These are phyloP conservation scores for Microbotryum lychnidis-dioicae DNA, from an alignment of 1,284 basidiomycete genomes.

Conservation along the genomic window DNA sequence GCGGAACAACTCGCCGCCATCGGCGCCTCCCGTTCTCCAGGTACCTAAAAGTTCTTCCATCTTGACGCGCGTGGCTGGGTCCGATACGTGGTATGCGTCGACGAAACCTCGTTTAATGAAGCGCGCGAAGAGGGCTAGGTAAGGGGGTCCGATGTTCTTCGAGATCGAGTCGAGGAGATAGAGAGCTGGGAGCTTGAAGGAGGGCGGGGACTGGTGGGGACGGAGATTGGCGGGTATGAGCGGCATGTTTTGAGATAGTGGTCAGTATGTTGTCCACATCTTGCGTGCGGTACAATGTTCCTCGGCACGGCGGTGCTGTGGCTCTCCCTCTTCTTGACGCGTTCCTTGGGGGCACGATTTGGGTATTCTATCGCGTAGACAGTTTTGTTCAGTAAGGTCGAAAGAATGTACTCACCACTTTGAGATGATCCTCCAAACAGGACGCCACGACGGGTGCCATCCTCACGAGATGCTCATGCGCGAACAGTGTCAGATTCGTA, in stretches of 20 bases:
- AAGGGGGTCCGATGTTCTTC: constrained; percentile 80
- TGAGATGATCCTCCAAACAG: constrained; percentile 79
- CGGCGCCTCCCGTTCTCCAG: constrained; percentile 75
- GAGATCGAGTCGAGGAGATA: constrained; percentile 95
- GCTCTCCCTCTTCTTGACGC: too few relatives aligned
- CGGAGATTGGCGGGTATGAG: too few relatives aligned
- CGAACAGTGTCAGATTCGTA: constrained; percentile 85
- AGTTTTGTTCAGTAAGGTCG: too few relatives aligned
- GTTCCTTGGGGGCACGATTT: too few relatives aligned
- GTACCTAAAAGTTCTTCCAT: constrained; percentile 94
- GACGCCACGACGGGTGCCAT: constrained; percentile 74
- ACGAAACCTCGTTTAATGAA: constrained; percentile 54
- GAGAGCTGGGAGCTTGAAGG: constrained; percentile 84
- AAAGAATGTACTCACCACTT: constrained; percentile 43
- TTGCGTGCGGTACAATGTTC: too few relatives aligned
- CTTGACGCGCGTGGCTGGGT: constrained; percentile 64
- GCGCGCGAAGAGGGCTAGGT: constrained; percentile 52
- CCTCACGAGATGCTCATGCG: constrained; percentile 70
- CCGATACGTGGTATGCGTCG: constrained; percentile 56
- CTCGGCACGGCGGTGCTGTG: too few relatives aligned
- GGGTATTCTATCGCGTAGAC: too few relatives aligned
- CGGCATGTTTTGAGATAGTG: too few relatives aligned
- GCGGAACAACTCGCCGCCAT: constrained; percentile 74
- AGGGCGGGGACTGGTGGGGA: constrained; percentile 44
- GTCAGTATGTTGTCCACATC: too few relatives aligned